A percentile compares a stretch with the other conserved stretches of the same genome.
Evolutionary conservation across 2,329 filamentous ascomycete genomes (phyloP).

Genomic region (Phialophora tarda): DNA sequence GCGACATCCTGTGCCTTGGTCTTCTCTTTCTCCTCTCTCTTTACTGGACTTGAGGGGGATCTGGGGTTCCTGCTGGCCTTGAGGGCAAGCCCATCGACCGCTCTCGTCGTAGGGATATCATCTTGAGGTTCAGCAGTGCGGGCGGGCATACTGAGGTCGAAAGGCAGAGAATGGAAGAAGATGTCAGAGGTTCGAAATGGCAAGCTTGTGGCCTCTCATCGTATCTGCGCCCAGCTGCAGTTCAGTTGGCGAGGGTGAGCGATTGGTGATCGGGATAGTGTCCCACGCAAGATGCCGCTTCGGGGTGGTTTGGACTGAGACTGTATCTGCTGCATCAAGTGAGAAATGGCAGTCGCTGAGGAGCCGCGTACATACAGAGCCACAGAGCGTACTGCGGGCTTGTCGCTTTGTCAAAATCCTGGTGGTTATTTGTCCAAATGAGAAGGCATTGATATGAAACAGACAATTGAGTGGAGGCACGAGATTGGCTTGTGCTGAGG

Average conservation of each 20-base stretch:
- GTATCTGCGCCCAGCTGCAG: conserved; percentile 28
- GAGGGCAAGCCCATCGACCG: conserved; percentile 23
- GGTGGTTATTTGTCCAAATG: neutral
- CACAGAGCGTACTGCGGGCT: neutral
- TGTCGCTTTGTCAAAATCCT: neutral
- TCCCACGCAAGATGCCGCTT: conserved; percentile 26
- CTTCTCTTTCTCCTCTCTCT: conserved; percentile 58
- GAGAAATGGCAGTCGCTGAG: conserved; percentile 3
- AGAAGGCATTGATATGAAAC: conserved; percentile 23
- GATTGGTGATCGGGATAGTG: conserved; percentile 19
- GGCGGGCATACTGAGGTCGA: conserved; percentile 33
- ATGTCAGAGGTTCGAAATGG: conserved; percentile 18
- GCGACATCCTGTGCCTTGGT: conserved; percentile 58
- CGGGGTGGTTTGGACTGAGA: conserved; percentile 25
- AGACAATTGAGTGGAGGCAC: conserved; percentile 28
- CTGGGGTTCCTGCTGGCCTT: conserved; percentile 44
- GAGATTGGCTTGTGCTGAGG: conserved; percentile 34
- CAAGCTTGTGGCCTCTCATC: conserved; percentile 20
- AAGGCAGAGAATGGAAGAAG: conserved; percentile 24
- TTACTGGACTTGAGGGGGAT: conserved; percentile 52
- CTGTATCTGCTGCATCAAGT: conserved; percentile 28
- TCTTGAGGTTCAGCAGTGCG: conserved; percentile 41
- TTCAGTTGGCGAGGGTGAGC: conserved; percentile 19
- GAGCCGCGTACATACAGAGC: neutral
- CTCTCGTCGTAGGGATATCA: conserved; percentile 45